Conservation (phyloP, 371 early-diverging fungal genomes). For the Blakeslea trispora region DNA sequence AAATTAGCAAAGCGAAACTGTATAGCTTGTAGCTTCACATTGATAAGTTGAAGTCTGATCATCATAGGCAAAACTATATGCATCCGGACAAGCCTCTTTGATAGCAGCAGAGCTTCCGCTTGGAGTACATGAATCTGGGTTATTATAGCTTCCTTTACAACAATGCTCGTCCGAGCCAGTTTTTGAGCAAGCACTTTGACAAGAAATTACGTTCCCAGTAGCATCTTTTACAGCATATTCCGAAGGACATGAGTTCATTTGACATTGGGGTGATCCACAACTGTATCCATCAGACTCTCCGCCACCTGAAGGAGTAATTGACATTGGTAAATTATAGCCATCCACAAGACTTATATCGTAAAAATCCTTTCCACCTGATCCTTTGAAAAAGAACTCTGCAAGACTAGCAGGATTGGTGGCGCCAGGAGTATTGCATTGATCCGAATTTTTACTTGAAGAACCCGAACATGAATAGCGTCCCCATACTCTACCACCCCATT, state of each 20-base stretch:
- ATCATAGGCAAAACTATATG: constrained; percentile 35
- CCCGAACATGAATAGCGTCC: constrained; percentile 42
- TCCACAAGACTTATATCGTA: constrained; percentile 53
- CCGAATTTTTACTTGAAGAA: constrained; percentile 17
- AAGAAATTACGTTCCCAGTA: constrained; percentile 34
- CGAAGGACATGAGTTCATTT: constrained; percentile 30
- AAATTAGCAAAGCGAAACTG: constrained; percentile 22
- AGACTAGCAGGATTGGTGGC: constrained; percentile 46
- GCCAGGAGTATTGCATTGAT: constrained; percentile 38
- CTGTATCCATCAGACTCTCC: constrained; percentile 22
- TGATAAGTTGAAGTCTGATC: constrained; percentile 26
- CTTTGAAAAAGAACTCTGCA: constrained; percentile 53
- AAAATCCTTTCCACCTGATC: constrained; percentile 38
- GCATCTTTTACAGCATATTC: constrained; percentile 33
- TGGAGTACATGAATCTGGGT: constrained; percentile 31
- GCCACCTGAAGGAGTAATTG: constrained; percentile 27
- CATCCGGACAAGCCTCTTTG: constrained; percentile 44
- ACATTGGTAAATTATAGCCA: constrained; percentile 45
- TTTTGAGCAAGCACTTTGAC: constrained; percentile 39
- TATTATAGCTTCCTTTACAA: constrained; percentile 36
- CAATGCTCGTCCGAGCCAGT: constrained; percentile 27
- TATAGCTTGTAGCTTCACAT: constrained; percentile 16
- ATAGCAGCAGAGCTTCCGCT: constrained; percentile 19
- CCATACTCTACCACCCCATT: constrained; percentile 54
- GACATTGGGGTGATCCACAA: constrained; percentile 40